Conservation (phyloP, 371 early-diverging fungal species). For the Mucor velutinosus region DNA sequence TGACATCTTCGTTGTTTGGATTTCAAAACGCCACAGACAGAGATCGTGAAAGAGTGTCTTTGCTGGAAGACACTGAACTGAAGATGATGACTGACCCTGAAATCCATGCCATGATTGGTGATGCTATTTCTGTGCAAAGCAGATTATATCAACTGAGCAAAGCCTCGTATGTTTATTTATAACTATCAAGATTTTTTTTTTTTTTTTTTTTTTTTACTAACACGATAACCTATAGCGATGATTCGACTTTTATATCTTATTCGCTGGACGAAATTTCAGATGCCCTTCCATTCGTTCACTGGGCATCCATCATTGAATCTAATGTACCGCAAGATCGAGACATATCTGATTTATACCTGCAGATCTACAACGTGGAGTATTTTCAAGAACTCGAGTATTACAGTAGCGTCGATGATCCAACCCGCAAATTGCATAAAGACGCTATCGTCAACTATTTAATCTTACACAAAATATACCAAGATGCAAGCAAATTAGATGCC, state of each 20-base stretch:
- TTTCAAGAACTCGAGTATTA: conserved; percentile 20
- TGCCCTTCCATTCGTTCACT: conserved; percentile 40
- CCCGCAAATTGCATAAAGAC: conserved; percentile 20
- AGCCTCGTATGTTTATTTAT: conserved; percentile 7
- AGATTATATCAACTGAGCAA: conserved; percentile 26
- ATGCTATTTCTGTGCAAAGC: conserved; percentile 54
- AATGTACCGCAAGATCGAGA: conserved; percentile 21
- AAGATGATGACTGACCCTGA: conserved; percentile 14
- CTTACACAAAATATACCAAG: conserved; percentile 22
- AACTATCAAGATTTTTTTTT: no score
- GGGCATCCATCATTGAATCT: conserved; percentile 26
- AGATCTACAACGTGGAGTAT: conserved; percentile 22
- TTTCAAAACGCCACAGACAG: conserved; percentile 12
- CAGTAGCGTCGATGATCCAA: conserved; percentile 19
- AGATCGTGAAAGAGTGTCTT: conserved; percentile 7
- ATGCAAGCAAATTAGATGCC: conserved; percentile 29
- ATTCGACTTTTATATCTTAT: neutral
- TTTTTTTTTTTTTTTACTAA: neutral
- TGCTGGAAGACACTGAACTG: neutral
- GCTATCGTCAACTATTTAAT: conserved; percentile 41
- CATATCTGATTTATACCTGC: conserved; percentile 27
- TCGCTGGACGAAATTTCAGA: conserved; percentile 27
- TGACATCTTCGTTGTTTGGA: conserved; percentile 13
- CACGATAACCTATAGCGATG: neutral
- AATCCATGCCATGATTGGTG: conserved; percentile 31